A percentile compares a stretch with the other conserved stretches of the same genome.
These are phyloP conservation scores for Plectosphaerella cucumerina DNA, from an alignment of 2,329 filamentous ascomycete genomes.

Conservation along the genomic window DNA sequence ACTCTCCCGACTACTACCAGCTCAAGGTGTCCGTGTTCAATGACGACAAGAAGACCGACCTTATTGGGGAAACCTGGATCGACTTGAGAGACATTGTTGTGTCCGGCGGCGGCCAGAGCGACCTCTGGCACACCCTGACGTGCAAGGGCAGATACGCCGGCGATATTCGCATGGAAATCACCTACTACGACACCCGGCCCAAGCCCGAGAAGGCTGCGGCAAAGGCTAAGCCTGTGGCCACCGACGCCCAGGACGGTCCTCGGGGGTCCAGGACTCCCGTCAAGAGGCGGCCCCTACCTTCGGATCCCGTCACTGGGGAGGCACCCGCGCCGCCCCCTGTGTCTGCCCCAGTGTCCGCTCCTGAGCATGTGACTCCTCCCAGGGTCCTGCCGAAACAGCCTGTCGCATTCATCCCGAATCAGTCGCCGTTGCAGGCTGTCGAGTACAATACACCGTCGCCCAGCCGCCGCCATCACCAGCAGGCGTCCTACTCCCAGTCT, in stretches of 20 bases:
- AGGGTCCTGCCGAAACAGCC: constrained; percentile 39
- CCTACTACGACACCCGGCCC: constrained; percentile 86
- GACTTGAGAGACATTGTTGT: constrained; percentile 77
- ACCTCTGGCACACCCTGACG: constrained; percentile 84
- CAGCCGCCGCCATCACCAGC: constrained; percentile 24
- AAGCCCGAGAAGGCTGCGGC: constrained; percentile 68
- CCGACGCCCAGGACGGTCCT: constrained; percentile 34
- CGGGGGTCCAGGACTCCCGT: constrained; percentile 54
- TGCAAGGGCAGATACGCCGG: constrained; percentile 95
- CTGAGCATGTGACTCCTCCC: constrained; percentile 42
- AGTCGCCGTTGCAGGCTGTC: constrained; percentile 48
- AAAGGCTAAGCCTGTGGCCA: constrained; percentile 42
- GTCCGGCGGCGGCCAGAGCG: constrained; percentile 84
- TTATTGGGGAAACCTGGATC: constrained; percentile 93
- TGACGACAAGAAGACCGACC: constrained; percentile 94
- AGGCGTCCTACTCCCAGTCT: constrained; percentile 32
- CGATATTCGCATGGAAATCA: constrained; percentile 91
- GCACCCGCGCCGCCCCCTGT: constrained; percentile 22
- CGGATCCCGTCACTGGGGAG: constrained; percentile 64
- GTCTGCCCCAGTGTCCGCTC: constrained; percentile 15
- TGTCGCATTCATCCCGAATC: constrained; percentile 38
- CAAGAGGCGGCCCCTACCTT: constrained; percentile 80
- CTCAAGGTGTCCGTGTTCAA: constrained; percentile 96
- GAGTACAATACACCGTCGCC: constrained; percentile 44
- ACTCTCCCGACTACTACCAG: constrained; percentile 93